Conservation (phyloP, 2,329 filamentous ascomycete genomes). For the Claviceps humidiphila region DNA sequence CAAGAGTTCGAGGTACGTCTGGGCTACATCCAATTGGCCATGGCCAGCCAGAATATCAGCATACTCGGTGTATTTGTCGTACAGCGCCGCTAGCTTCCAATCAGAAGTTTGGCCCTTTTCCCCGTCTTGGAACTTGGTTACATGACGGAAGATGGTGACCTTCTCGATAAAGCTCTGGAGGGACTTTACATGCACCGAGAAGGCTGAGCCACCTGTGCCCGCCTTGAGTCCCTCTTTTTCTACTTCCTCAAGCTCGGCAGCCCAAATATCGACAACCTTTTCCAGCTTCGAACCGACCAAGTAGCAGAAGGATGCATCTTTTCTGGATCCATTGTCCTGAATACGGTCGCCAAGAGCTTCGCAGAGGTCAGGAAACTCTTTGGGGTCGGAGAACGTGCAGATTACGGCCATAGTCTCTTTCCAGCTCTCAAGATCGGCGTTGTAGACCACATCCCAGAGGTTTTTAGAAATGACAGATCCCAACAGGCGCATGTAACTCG, state of each 20-base stretch:
- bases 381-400: slow-evolving; percentile 86
- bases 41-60: slow-evolving; percentile 88
- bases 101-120: slow-evolving; percentile 59
- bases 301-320: slow-evolving; percentile 94
- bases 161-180: slow-evolving; percentile 96
- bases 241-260: slow-evolving; percentile 72
- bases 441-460: slow-evolving; percentile 95
- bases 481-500: slow-evolving; percentile 83
- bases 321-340: slow-evolving; percentile 60
- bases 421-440: slow-evolving; percentile 85
- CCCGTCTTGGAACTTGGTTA: slow-evolving; percentile 77
- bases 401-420: slow-evolving; percentile 93
- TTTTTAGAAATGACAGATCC: slow-evolving; percentile 92
- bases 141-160: slow-evolving; percentile 89
- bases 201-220: slow-evolving; percentile 60
- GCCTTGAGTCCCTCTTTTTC: slow-evolving; percentile 64
- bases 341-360: slow-evolving; percentile 89
- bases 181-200: slow-evolving; percentile 79
- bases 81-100: slow-evolving; percentile 82
- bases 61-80: slow-evolving; percentile 94
- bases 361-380: slow-evolving; percentile 87
- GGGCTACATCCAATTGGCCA: slow-evolving; percentile 72
- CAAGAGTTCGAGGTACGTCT: slow-evolving; percentile 82
- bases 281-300: slow-evolving; percentile 91
- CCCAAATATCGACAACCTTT: slow-evolving; percentile 93